These are phyloP conservation scores for Triticum timopheevii DNA, from an alignment of 176 grass and related monocot genomes.

Conservation along the genomic window DNA sequence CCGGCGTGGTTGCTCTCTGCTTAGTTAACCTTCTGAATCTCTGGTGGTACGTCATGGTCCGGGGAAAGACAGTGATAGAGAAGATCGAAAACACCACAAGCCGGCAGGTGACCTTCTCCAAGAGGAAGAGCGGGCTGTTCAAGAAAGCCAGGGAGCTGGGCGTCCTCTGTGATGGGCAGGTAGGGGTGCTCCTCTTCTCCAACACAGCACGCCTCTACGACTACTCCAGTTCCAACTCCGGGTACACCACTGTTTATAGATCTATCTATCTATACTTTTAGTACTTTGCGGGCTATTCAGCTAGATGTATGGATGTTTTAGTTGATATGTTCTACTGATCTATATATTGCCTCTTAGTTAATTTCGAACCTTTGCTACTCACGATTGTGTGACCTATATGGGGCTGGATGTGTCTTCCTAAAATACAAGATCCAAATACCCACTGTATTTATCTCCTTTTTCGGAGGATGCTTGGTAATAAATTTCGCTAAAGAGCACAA, in stretches of 20 bases:
- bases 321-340: background rate
- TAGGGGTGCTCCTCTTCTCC: background rate
- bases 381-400: background rate
- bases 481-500: no score
- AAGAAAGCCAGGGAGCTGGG: background rate
- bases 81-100: background rate
- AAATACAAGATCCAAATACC: background rate
- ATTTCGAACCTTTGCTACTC: no score
- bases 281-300: no score
- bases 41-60: background rate
- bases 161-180: background rate
- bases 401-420: background rate
- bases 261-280: no score
- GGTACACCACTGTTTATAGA: background rate
- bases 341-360: no score
- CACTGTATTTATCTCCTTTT: background rate
- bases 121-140: background rate
- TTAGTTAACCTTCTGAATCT: background rate
- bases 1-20: background rate
- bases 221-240: background rate
- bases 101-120: constrained; percentile 5
- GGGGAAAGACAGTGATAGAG: background rate
- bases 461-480: no score
- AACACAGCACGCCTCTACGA: background rate
- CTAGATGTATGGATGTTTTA: background rate